Base-by-base conservation (phyloP, 2,329 filamentous ascomycete species). In the Metarhizium anisopliae region DNA sequence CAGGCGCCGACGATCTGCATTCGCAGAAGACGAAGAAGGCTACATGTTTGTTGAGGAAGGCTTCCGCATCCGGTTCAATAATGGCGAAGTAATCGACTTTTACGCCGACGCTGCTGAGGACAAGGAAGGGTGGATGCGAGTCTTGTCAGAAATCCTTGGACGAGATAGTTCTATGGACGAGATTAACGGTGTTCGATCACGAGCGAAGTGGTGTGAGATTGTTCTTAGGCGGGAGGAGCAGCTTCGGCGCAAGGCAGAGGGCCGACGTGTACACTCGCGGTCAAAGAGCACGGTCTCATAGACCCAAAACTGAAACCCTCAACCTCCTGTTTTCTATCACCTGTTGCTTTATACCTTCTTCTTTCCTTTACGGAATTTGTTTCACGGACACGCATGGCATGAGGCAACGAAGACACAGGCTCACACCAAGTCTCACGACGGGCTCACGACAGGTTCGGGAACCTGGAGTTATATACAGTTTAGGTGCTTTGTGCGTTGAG, bases 1-100 rank as follows among this genome's bases (percentile, higher is more conserved):
- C 55, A 86, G 84, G 63, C 87, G 94, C 47, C 87, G 94, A 55
- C 91, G 95, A 70, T 96, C 92, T 38, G 94, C 90, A 11, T 99
- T 99, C 70, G 92, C 93, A 1, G 94, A 97, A 71, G 94, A 99
- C 62, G 94, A 99, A 73, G 94, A 99, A 69, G 94, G 94, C 47
- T 99, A 99, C 77, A 96, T 96, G 89, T 99, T 99, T 70, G 93
- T 99, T 54, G 94, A 99, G 71, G 94, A 99, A 70, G 94, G 94
- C 2, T 99, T 99, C 86, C 90, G 94, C 45, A 95, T 99, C 69
- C 90, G 93, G 56, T 99, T 99, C 73, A 95, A 90, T 69, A 99
- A 99, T 66, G 94, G 94, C 59, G 94, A 99, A 74, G 85, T 96
- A 60, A 99, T 99, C 68, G 93, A 97, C 76, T 97, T 97, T 70